Evolutionary conservation across 1,139 yeast genomes (phyloP), one percentile per base, ranked within the genome.

Genomic region (Yamadazyma taylorii): DNA sequence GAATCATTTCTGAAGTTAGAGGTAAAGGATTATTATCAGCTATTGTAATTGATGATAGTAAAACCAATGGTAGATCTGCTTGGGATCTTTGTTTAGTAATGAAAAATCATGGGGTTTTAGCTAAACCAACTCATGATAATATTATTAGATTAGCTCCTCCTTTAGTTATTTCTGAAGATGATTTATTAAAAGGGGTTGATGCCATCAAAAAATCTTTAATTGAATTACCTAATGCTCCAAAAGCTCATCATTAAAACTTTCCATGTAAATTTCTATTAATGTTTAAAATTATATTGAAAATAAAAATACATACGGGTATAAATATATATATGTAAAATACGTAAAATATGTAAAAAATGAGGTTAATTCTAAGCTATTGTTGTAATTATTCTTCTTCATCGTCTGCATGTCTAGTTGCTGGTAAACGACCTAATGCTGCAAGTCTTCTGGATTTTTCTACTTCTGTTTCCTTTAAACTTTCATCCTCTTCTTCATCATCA

Each of bases 91-190:
- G 98, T 67, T 61, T 90, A 54, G 67, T 87, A 52, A 84, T 92
- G 94, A 89, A 86, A 66, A 80, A 85, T 41, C 71, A 79, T 47
- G 98, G 98, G 40, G 85, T 90, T 23, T 73, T 90, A 57, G 97
- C 98, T 48, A 90, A 90, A 70, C 97, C 97, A 50, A 90, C 98
- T 3, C 98, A 90, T 60, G 96, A 89, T 56, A 85, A 88, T 61
- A 90, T 92, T 54, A 90, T 90, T 59, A 84, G 98, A 69, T 74
- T 90, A 60, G 96, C 97, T 7, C 98, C 98, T 40, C 97, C 98
- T 15, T 73, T 90, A 63, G 94, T 89, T 35, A 90, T 90, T 50
- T 78, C 92, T 27, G 86, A 88, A 59, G 92, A 84, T 53, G 97
- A 92, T 56, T 72, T 90, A 56, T 63, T 79, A 50, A 82, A 78